Evolutionary conservation across 2,329 filamentous ascomycete species (phyloP).

Genomic region (Fusarium concolor): DNA sequence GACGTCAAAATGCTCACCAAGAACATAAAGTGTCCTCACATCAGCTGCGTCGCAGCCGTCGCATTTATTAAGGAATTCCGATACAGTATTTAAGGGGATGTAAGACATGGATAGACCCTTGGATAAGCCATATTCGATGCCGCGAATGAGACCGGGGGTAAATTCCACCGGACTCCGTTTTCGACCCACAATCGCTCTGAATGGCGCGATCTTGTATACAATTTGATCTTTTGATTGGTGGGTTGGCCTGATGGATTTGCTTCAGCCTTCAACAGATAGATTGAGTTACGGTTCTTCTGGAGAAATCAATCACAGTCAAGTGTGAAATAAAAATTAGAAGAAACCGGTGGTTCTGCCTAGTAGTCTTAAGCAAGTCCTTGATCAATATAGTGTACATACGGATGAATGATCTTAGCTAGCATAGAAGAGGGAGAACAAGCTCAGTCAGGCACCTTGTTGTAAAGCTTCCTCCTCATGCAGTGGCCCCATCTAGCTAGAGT

Average conservation of each 20-base stretch:
- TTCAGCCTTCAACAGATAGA: not conserved
- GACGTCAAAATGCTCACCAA: constrained; percentile 29
- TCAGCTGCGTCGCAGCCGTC: constrained; percentile 12
- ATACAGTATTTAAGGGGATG: constrained; percentile 32
- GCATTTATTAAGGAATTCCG: constrained; percentile 27
- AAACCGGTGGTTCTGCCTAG: too few relatives aligned
- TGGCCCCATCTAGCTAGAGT: too few relatives aligned
- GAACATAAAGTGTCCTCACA: constrained; percentile 34
- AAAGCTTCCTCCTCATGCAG: too few relatives aligned
- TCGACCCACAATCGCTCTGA: constrained; percentile 11
- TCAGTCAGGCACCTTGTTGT: too few relatives aligned
- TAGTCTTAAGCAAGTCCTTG: too few relatives aligned
- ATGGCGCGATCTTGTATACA: constrained; percentile 5
- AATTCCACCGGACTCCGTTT: constrained; percentile 38
- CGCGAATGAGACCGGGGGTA: constrained; percentile 41
- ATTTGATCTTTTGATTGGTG: not conserved
- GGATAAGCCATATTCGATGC: constrained; percentile 23
- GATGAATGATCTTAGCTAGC: too few relatives aligned
- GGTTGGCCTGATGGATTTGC: not conserved
- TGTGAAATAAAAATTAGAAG: too few relatives aligned
- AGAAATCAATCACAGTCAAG: too few relatives aligned
- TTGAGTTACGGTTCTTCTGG: not conserved
- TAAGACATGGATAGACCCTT: constrained; percentile 35
- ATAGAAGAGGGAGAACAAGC: too few relatives aligned
- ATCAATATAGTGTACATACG: too few relatives aligned